A percentile compares a stretch with the other conserved stretches of the same genome.
Evolutionary conservation across 768 basidiomycete genomes (phyloP).

Genomic region (Tricholoma sp.): DNA sequence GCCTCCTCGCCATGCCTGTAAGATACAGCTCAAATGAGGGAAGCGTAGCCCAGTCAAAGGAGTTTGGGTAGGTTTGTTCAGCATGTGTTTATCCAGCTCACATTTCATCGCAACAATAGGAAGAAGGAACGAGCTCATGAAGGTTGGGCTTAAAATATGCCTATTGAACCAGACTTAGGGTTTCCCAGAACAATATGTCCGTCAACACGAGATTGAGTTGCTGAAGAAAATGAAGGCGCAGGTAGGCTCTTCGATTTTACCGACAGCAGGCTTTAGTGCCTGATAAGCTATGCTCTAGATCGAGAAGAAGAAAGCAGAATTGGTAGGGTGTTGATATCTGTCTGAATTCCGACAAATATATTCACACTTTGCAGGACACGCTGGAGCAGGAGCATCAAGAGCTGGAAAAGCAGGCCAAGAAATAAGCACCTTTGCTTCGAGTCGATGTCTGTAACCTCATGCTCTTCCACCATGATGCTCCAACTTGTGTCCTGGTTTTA

Average conservation of each 20-base stretch:
- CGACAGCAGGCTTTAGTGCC: not conserved
- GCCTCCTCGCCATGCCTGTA: slow-evolving; percentile 29
- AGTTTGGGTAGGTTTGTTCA: slow-evolving; percentile 47
- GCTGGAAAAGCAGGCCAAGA: slow-evolving; percentile 18
- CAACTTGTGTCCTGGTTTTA: not conserved
- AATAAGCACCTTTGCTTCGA: not conserved
- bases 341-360: not conserved
- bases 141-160: slow-evolving; percentile 11
- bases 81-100: slow-evolving; percentile 16
- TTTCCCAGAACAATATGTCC: slow-evolving; percentile 56
- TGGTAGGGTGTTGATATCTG: slow-evolving; percentile 19
- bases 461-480: not conserved
- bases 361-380: slow-evolving; percentile 14
- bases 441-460: not conserved
- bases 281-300: slow-evolving; percentile 21
- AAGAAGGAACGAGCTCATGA: slow-evolving; percentile 74
- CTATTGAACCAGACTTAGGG: slow-evolving; percentile 2
- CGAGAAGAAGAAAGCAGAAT: slow-evolving; percentile 28
- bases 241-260: slow-evolving; percentile 30
- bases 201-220: slow-evolving; percentile 50
- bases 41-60: slow-evolving; percentile 55
- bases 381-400: slow-evolving; percentile 19
- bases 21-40: slow-evolving; percentile 47
- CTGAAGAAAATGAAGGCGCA: slow-evolving; percentile 53
- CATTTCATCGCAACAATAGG: slow-evolving; percentile 30